Base-by-base conservation (phyloP, 2,329 filamentous ascomycete genomes). In the Colletotrichum melonis region DNA sequence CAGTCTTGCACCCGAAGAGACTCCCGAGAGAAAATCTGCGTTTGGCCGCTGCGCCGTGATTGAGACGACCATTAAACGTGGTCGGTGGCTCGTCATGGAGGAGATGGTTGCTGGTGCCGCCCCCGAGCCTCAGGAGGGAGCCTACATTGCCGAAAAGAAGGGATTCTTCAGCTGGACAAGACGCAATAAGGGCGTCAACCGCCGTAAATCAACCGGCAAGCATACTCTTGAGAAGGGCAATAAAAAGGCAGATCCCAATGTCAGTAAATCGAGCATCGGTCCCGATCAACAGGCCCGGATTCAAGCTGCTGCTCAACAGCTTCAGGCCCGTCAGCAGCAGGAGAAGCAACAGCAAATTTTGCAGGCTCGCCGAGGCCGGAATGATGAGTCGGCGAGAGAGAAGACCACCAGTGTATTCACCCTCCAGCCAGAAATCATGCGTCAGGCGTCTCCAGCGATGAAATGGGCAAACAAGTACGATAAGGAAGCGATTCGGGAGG, bases 381-480 rank as follows among this genome's bases (percentile, higher is more conserved):
- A 82, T 77, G 92, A 88, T 81, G 90, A 86, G 76, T 82, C 82
- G 81, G 89, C 83, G 86, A 90, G 81, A 75, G 89, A 85, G 69
- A 98, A 97, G 88, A 98, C 95, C 3, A 95, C 92, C 82, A 99
- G 97, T 76, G 90, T 97, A 69, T 89, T 98, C 79, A 98, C 95
- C 3, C 86, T 98, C 59, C 95, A 98, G 80, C 93, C 95, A 1
- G 89, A 92, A 66, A 93, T 98, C 74, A 88, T 95, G 78, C 95
- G 88, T 66, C 97, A 98, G 81, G 96, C 95, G 22, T 97, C 94
- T 9, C 94, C 95, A 28, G 97, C 97, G 1, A 93, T 99, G 92
- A 97, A 98, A 82, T 99, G 97, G 97, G 95, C 96, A 38, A 96
- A 89, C 82, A 95, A 95, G 78, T 98, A 98, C 80, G 97, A 98